Evolutionary conservation across 371 early-diverging fungal species (phyloP), one percentile per base, ranked within the genome.

Genomic region (Mucor racemosus): DNA sequence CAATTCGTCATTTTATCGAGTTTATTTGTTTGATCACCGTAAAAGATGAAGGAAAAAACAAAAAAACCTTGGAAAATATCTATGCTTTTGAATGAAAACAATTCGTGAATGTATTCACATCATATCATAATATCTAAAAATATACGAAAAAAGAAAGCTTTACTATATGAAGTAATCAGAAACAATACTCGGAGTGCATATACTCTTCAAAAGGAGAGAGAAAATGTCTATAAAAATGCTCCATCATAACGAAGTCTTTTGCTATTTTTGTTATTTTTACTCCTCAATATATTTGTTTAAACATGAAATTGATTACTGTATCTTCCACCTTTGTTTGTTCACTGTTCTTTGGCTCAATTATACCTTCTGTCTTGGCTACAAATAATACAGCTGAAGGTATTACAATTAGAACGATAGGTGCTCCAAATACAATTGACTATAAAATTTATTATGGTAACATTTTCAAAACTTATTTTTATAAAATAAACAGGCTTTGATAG

Each of bases 371-470:
- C 1, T 21, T 62, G 39, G 62, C 62, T 14, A 33, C 19, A 19
- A 50, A 50, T 14, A 36, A 26, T 15, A 62, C 40, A 21, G 36
- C 56, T 21, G 65, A 59, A 46, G 85, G 82, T 68, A 92, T 87
- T 84, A 85, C 80, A 38, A 84, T 88, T 68, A 90, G 96, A 65
- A 83, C 80, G 41, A 84, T 95, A 65, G 96, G 95, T 62, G 90
- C 92, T 63, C 88, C 93, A 72, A 91, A 97, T 88, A 89, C 95
- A 39, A 86, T 92, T 33, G 95, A 96, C 67, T 87, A 94, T 87
- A 85, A 92, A 53, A 86, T 96, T 68, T 98, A 81, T 84, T 86
- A 92, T 76, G 96, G 96, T 95, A 83, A 64, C 69, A 66, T 44
- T 40, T 9, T 11, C 14, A 33, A 14, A 50, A 9, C 5, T 11